Conservation (phyloP, 177 flowering plant species). For the Vitis hybrid region DNA sequence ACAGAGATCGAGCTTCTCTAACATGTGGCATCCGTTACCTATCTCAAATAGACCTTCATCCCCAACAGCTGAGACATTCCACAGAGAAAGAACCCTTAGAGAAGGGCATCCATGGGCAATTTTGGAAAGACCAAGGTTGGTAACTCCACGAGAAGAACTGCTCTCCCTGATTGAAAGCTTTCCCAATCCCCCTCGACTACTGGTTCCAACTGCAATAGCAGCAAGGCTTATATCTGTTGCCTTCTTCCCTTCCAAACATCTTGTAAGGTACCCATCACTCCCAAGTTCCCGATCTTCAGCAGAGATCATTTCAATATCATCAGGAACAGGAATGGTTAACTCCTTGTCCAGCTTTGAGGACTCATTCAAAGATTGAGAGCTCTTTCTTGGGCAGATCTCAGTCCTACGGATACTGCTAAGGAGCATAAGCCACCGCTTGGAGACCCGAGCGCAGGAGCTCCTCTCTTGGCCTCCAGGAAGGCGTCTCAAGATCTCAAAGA, state of each 20-base stretch:
- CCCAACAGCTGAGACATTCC: slow-evolving; percentile 31
- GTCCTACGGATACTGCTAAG: slow-evolving; percentile 41
- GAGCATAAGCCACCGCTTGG: slow-evolving; percentile 65
- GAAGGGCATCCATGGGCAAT: slow-evolving; percentile 63
- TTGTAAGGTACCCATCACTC: slow-evolving; percentile 54
- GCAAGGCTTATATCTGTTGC: slow-evolving; percentile 72
- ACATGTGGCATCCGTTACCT: slow-evolving; percentile 31
- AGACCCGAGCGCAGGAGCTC: slow-evolving; percentile 60
- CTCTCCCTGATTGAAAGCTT: slow-evolving; percentile 60
- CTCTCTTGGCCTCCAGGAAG: slow-evolving; percentile 48
- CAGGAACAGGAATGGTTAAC: not conserved
- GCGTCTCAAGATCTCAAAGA: slow-evolving; percentile 69
- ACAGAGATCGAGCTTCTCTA: slow-evolving; percentile 44
- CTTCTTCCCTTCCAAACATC: slow-evolving; percentile 72
- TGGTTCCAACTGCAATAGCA: slow-evolving; percentile 65
- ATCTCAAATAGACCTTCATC: slow-evolving; percentile 40
- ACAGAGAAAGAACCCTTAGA: slow-evolving; percentile 29
- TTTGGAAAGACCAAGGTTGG: slow-evolving; percentile 51
- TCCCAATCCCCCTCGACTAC: slow-evolving; percentile 62
- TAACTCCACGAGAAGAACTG: slow-evolving; percentile 42
- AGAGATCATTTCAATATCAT: slow-evolving; percentile 24
- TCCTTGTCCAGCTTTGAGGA: slow-evolving; percentile 7
- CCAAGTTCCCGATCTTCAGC: slow-evolving; percentile 31
- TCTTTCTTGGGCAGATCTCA: slow-evolving; percentile 29
- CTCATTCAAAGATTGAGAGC: not conserved